phyloP scores from a whole-genome alignment of 2,329 filamentous ascomycete species.

The Penicillium brasilianum region DNA sequence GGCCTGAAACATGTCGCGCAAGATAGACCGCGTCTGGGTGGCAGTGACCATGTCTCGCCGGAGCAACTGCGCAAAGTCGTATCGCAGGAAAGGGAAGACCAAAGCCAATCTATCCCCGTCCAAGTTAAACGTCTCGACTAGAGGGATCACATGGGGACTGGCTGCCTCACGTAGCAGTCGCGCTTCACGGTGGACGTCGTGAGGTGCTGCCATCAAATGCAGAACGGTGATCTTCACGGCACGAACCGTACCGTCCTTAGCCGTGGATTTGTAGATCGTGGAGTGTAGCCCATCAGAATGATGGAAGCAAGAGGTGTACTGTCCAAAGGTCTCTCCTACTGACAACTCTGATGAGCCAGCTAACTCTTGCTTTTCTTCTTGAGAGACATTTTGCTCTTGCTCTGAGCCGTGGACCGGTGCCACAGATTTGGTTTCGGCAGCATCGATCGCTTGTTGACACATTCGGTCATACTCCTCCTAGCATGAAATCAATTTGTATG shows the following conservation, averaged over 20 bases:
- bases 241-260: slow-evolving; percentile 52
- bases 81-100: slow-evolving; percentile 81
- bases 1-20: slow-evolving; percentile 73
- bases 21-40: slow-evolving; percentile 52
- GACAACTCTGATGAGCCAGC: slow-evolving; percentile 20
- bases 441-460: slow-evolving; percentile 47
- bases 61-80: slow-evolving; percentile 73
- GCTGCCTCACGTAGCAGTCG: slow-evolving; percentile 70
- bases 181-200: slow-evolving; percentile 80
- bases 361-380: slow-evolving; percentile 22
- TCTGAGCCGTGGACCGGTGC: slow-evolving; percentile 27
- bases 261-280: slow-evolving; percentile 73
- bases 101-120: slow-evolving; percentile 76
- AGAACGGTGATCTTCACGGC: slow-evolving; percentile 88
- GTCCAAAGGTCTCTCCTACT: slow-evolving; percentile 54
- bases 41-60: slow-evolving; percentile 49
- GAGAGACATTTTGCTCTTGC: slow-evolving; percentile 28
- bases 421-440: slow-evolving; percentile 29
- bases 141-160: slow-evolving; percentile 64
- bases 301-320: slow-evolving; percentile 62
- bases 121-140: slow-evolving; percentile 73
- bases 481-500: slow-evolving; percentile 24
- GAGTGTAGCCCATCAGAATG: slow-evolving; percentile 76
- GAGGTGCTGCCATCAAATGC: slow-evolving; percentile 74
- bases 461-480: slow-evolving; percentile 63